Conservation (phyloP, 75 land plant genomes). For the Picea sitchensis region DNA sequence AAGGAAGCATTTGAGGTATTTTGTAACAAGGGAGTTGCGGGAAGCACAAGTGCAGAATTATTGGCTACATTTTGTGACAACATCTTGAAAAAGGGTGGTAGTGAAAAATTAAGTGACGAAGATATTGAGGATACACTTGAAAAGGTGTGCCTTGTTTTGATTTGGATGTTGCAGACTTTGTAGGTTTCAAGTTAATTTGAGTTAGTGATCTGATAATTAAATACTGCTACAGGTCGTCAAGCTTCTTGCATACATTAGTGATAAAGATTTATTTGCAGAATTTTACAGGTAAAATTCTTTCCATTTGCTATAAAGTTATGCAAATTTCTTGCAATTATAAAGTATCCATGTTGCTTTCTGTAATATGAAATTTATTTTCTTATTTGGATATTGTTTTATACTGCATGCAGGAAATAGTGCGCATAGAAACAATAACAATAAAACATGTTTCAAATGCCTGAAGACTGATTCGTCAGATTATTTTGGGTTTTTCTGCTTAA, state of each 20-base stretch:
- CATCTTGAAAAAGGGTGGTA: slow-evolving; percentile 94
- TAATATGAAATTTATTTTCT: too few species aligned
- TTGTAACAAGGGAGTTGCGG: slow-evolving; percentile 92
- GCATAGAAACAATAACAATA: too few species aligned
- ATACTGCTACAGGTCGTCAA: slow-evolving; percentile 74
- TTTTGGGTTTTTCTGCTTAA: too few species aligned
- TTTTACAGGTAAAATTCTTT: slow-evolving; percentile 66
- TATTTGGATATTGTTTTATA: too few species aligned
- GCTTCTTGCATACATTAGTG: slow-evolving; percentile 93
- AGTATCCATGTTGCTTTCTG: too few species aligned
- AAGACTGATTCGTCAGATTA: too few species aligned
- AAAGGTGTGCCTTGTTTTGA: slow-evolving; percentile 47
- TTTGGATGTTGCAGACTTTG: background rate
- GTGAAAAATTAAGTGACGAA: slow-evolving; percentile 95
- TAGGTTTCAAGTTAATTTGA: background rate
- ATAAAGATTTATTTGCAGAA: slow-evolving; percentile 96
- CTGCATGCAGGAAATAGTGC: too few species aligned
- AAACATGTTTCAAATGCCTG: too few species aligned
- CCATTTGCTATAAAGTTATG: too few species aligned
- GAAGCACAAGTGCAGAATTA: slow-evolving; percentile 93
- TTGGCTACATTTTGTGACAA: slow-evolving; percentile 95
- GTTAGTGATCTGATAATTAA: background rate
- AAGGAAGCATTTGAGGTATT: slow-evolving; percentile 98
- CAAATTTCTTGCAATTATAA: too few species aligned
- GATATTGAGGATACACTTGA: slow-evolving; percentile 97